These are phyloP conservation scores for Withania somnifera DNA, from an alignment of 305 asterid genomes.

Conservation along the genomic window DNA sequence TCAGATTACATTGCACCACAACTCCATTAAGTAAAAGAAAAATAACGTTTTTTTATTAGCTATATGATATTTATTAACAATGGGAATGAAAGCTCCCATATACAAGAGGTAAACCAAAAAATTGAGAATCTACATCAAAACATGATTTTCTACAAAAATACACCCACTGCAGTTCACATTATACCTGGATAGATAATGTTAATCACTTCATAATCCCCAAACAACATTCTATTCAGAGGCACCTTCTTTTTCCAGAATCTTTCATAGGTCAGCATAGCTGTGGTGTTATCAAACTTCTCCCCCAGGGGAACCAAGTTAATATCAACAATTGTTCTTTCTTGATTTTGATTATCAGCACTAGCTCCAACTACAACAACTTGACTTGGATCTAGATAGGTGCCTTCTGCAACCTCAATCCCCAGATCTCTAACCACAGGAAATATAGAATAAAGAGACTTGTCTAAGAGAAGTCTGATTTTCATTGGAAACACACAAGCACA, in stretches of 20 bases:
- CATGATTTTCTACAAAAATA: too few relatives aligned
- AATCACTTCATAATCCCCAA: slow-evolving; percentile 72
- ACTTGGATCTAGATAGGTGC: slow-evolving; percentile 76
- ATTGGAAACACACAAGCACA: slow-evolving; percentile 92
- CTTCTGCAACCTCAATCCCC: slow-evolving; percentile 88
- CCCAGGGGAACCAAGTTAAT: slow-evolving; percentile 89
- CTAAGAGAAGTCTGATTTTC: slow-evolving; percentile 84
- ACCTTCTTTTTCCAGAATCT: slow-evolving; percentile 78
- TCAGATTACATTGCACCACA: slow-evolving; percentile 13
- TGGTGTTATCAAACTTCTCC: slow-evolving; percentile 87
- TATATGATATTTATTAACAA: too few relatives aligned
- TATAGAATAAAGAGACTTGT: slow-evolving; percentile 63
- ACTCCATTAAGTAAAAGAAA: neutral
- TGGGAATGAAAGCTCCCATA: too few relatives aligned
- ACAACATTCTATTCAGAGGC: slow-evolving; percentile 73
- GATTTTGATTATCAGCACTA: slow-evolving; percentile 75
- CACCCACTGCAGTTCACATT: slow-evolving; percentile 2
- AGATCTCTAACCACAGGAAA: slow-evolving; percentile 77
- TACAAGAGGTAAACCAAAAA: too few relatives aligned
- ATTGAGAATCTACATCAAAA: too few relatives aligned
- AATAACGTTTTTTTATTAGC: too few relatives aligned
- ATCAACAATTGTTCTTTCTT: slow-evolving; percentile 72
- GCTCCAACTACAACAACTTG: slow-evolving; percentile 89
- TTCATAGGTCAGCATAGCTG: slow-evolving; percentile 79
- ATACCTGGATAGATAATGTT: slow-evolving; percentile 78